Percentiles rank a stretch among this genome's conserved stretches.
Evolutionary conservation across 2,329 filamentous ascomycete genomes (phyloP).

Genomic region (Fusarium drepaniforme): DNA sequence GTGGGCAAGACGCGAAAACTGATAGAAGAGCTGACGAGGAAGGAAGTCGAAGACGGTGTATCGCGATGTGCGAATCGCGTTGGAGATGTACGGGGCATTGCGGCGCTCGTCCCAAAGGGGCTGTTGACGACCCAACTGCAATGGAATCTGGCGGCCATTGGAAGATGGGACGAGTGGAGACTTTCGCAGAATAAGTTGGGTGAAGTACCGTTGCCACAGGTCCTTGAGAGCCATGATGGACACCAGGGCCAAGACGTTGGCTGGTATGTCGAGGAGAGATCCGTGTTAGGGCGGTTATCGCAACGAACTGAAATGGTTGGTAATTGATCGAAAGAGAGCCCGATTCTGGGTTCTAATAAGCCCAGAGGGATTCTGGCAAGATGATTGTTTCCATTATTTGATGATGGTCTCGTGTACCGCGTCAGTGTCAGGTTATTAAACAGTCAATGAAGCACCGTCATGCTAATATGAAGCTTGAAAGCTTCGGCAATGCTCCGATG

Average conservation of each 20-base stretch:
- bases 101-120: neutral
- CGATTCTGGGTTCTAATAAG: neutral
- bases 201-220: neutral
- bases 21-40: constrained; percentile 2
- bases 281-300: neutral
- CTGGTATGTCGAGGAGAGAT: neutral
- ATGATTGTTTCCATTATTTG: too few species aligned
- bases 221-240: neutral
- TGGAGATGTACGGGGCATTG: neutral
- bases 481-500: neutral
- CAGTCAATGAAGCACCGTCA: neutral
- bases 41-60: neutral
- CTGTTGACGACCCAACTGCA: neutral
- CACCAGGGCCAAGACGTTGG: neutral
- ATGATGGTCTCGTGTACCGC: neutral
- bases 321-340: too few species aligned
- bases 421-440: neutral
- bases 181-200: neutral
- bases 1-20: constrained; percentile 5
- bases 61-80: neutral
- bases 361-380: neutral
- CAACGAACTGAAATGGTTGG: too few species aligned
- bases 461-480: neutral
- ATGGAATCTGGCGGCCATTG: neutral
- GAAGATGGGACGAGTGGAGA: neutral